Evolutionary conservation across 768 basidiomycete species (phyloP).

Genomic region (Tricholoma terreum): DNA sequence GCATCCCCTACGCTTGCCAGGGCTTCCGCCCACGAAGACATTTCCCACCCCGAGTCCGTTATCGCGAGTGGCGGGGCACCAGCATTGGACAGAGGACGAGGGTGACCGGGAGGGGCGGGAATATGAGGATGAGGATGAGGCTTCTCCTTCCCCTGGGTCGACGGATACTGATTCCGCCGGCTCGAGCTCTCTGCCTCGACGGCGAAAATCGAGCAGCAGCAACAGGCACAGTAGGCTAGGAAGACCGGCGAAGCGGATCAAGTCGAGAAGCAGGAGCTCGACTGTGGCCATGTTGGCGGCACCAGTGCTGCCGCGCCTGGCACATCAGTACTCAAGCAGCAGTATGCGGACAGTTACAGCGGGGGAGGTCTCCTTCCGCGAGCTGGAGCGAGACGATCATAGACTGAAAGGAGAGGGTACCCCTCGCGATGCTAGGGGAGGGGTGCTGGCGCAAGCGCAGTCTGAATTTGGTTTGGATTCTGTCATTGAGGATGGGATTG

Average conservation of each 20-base stretch:
- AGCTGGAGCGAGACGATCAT: slow-evolving; percentile 13
- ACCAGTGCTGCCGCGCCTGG: slow-evolving; percentile 25
- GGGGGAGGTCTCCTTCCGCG: slow-evolving; percentile 40
- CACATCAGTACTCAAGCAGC: slow-evolving; percentile 55
- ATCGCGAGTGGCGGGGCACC: slow-evolving; percentile 53
- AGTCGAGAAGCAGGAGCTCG: slow-evolving; percentile 59
- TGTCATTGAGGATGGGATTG: slow-evolving; percentile 1
- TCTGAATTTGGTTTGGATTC: slow-evolving; percentile 28
- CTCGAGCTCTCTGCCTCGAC: slow-evolving; percentile 29
- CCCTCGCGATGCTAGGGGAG: slow-evolving; percentile 15
- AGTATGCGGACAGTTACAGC: slow-evolving; percentile 73
- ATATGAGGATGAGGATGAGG: slow-evolving; percentile 46
- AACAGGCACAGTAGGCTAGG: slow-evolving; percentile 17
- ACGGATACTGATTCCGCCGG: slow-evolving; percentile 57
- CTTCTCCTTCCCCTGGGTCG: slow-evolving; percentile 65
- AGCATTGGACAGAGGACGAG: slow-evolving; percentile 54
- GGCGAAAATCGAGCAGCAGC: slow-evolving; percentile 31
- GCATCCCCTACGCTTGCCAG: slow-evolving; percentile 34
- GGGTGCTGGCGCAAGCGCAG: slow-evolving; percentile 19
- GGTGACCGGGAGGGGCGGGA: slow-evolving; percentile 30
- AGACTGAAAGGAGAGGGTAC: slow-evolving; percentile 27
- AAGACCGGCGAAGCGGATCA: slow-evolving; percentile 29
- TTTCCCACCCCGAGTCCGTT: slow-evolving; percentile 62
- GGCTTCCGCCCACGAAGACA: slow-evolving; percentile 24
- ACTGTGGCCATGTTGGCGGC: slow-evolving; percentile 62